These are phyloP conservation scores for Coemansia sp. DNA, from an alignment of 192 early-diverging fungal species.

Conservation along the genomic window DNA sequence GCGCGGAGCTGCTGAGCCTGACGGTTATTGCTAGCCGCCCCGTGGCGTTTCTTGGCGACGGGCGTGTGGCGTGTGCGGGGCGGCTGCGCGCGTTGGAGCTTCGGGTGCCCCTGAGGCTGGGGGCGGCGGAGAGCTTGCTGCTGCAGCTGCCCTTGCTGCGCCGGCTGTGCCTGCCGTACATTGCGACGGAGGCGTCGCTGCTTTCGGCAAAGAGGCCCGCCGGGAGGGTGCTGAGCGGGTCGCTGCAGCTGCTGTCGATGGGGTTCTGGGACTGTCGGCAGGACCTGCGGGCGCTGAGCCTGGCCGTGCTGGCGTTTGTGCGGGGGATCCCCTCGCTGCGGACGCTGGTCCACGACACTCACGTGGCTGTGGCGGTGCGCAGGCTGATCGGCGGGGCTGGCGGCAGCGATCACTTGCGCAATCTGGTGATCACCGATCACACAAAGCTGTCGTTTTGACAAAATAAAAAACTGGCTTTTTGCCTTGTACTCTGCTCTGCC, in stretches of 20 bases:
- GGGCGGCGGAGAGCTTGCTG: neutral
- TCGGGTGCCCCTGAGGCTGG: slow-evolving; percentile 8
- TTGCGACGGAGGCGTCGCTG: slow-evolving; percentile 3
- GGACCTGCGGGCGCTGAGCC: slow-evolving; percentile 7
- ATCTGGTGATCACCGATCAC: slow-evolving; percentile 9
- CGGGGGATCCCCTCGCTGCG: neutral
- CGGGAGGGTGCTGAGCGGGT: neutral
- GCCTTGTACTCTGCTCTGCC: too few species aligned
- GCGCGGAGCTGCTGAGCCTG: neutral
- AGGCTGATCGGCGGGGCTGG: neutral
- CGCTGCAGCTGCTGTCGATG: slow-evolving; percentile 11
- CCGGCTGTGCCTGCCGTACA: slow-evolving; percentile 4
- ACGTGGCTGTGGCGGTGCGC: slow-evolving; percentile 5
- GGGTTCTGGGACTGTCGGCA: slow-evolving; percentile 31
- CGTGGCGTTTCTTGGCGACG: neutral
- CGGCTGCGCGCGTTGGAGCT: slow-evolving; percentile 10
- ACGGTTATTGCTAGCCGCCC: neutral
- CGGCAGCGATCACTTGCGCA: slow-evolving; percentile 1
- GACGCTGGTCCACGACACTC: neutral
- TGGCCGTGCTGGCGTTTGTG: neutral
- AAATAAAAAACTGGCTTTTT: too few species aligned
- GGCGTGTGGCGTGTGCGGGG: neutral
- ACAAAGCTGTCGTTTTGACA: neutral
- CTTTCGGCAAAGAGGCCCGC: neutral
- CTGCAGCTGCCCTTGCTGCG: slow-evolving; percentile 9